Percentiles rank a stretch among this genome's conserved stretches.
Conservation (phyloP, 306 rosid genomes). For the Quercus ilex region DNA sequence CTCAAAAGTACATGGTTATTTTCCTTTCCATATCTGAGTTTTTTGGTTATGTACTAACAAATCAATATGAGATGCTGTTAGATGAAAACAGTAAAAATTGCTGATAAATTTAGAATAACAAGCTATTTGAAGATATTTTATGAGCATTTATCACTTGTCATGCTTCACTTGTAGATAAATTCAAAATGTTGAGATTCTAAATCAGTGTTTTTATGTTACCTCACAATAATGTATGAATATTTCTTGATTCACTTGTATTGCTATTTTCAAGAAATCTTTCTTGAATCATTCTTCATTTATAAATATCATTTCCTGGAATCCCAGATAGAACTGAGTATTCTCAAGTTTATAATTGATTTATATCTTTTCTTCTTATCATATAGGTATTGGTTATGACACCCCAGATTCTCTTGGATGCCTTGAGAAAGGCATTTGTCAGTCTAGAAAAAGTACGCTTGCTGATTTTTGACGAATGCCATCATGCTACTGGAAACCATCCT, state of each 20-base stretch:
- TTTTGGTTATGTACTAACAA: too few relatives aligned
- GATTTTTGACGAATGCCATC: constrained; percentile 84
- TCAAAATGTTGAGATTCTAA: too few relatives aligned
- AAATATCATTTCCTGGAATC: background rate
- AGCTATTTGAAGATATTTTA: too few relatives aligned
- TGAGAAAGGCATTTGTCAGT: constrained; percentile 72
- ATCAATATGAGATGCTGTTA: too few relatives aligned
- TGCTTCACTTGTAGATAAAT: too few relatives aligned
- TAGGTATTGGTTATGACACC: constrained; percentile 96
- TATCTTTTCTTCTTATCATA: constrained; percentile 13
- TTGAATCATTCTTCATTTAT: background rate
- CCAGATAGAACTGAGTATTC: background rate
- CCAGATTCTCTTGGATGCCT: constrained; percentile 79
- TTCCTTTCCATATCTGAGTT: too few relatives aligned
- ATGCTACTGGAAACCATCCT: constrained; percentile 82
- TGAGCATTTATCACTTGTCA: too few relatives aligned
- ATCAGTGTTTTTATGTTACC: background rate
- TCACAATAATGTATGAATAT: background rate
- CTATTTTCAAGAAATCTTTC: background rate
- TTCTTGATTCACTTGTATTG: too few relatives aligned
- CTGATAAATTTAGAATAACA: too few relatives aligned
- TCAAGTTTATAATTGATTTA: background rate
- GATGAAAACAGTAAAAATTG: too few relatives aligned
- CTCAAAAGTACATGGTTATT: too few relatives aligned
- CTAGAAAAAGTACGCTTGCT: constrained; percentile 63